Conservation (phyloP, 306 rosid genomes). For the Cicer pinnatifidum region DNA sequence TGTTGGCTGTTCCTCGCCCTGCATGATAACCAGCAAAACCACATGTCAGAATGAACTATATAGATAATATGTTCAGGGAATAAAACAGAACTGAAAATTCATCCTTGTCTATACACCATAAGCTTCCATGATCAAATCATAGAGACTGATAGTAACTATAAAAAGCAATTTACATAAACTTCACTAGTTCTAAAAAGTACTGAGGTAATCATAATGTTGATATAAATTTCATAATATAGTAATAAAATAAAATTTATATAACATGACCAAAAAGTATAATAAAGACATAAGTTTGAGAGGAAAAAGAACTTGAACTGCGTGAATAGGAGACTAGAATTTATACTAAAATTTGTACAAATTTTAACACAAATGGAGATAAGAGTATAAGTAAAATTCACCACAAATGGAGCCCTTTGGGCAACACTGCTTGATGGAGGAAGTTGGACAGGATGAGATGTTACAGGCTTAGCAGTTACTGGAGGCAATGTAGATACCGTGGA, state of each 20-base stretch:
- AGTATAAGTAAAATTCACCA: constrained; percentile 57
- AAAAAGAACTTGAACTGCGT: not conserved
- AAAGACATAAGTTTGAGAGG: not conserved
- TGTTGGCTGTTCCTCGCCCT: constrained; percentile 74
- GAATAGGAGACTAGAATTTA: not conserved
- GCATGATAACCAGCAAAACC: constrained; percentile 40
- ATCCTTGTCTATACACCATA: not conserved
- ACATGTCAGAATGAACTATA: constrained; percentile 34
- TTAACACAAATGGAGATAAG: not conserved
- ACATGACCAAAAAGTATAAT: not conserved
- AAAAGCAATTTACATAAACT: constrained; percentile 30
- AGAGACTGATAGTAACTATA: constrained; percentile 30
- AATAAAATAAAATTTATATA: not conserved
- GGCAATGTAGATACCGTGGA: constrained; percentile 60
- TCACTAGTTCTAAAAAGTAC: not conserved
- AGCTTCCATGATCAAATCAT: constrained; percentile 25
- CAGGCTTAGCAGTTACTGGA: constrained; percentile 64
- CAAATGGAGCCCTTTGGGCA: constrained; percentile 59
- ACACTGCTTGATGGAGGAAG: constrained; percentile 64
- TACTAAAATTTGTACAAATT: not conserved
- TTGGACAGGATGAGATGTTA: constrained; percentile 59
- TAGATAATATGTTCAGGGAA: constrained; percentile 26
- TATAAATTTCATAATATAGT: too few relatives aligned
- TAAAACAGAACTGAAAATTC: constrained; percentile 15
- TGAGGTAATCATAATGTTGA: too few relatives aligned